Conservation (phyloP, 306 rosid species). For the Quercus agrifolia region DNA sequence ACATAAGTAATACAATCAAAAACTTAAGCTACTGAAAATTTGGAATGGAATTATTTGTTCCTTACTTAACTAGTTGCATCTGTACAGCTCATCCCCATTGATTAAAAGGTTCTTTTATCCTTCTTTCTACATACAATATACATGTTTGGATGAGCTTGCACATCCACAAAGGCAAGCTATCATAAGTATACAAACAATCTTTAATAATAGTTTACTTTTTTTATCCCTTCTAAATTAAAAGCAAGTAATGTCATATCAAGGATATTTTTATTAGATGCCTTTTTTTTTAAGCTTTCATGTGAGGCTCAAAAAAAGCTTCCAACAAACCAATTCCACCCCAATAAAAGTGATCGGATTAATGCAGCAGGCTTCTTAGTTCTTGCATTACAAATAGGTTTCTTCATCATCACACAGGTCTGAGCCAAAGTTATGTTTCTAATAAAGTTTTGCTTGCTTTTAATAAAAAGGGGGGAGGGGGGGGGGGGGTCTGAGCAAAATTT, state of each 20-base stretch:
- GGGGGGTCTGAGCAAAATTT: no score
- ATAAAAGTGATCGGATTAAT: background rate
- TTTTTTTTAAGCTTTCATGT: background rate
- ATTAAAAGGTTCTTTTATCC: background rate
- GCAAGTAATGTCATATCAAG: background rate
- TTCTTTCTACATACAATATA: slow-evolving; percentile 5
- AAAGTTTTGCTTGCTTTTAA: no score
- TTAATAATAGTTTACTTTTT: background rate
- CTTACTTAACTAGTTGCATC: slow-evolving; percentile 22
- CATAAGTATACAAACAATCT: background rate
- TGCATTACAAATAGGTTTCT: background rate
- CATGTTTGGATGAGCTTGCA: slow-evolving; percentile 31
- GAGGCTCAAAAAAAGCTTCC: background rate
- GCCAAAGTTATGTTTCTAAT: background rate
- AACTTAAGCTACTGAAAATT: background rate
- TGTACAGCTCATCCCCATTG: slow-evolving; percentile 22
- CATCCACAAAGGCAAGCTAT: background rate
- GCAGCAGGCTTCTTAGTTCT: background rate
- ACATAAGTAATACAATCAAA: background rate
- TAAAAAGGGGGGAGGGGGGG: no score
- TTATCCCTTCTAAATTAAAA: background rate
- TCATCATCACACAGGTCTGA: background rate
- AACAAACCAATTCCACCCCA: background rate
- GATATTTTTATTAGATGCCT: background rate
- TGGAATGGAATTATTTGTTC: background rate